phyloP scores from a whole-genome alignment of 192 early-diverging fungal genomes.

The Coemansia biformis region DNA sequence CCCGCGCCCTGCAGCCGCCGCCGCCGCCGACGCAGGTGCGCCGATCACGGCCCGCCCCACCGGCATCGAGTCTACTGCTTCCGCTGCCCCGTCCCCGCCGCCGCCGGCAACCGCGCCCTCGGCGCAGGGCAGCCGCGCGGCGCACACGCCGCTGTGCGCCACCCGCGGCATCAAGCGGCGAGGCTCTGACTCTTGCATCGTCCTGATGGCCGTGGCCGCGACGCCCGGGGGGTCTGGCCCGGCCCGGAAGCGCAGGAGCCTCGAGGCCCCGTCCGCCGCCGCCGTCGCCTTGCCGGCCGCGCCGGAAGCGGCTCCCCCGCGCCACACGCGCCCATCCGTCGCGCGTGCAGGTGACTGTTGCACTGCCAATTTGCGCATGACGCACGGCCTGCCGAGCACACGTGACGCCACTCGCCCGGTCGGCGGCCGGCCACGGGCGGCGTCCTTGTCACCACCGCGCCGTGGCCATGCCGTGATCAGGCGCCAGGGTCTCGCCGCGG shows the following conservation, averaged over 20 bases:
- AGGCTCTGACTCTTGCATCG: conserved; percentile 38
- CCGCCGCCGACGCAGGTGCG: not conserved
- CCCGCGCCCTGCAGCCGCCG: too few relatives aligned
- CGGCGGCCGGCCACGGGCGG: conserved; percentile 1
- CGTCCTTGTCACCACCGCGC: not conserved
- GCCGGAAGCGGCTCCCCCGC: conserved; percentile 1
- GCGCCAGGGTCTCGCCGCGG: too few relatives aligned
- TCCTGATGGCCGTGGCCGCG: conserved; percentile 25
- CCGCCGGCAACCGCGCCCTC: not conserved
- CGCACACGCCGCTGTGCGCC: not conserved
- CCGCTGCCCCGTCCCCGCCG: not conserved
- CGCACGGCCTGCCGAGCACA: conserved; percentile 7
- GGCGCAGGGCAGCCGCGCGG: conserved; percentile 1
- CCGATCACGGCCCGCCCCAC: conserved; percentile 1
- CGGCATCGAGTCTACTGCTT: not conserved
- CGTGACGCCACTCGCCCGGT: conserved; percentile 6
- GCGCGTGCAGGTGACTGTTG: conserved; percentile 1
- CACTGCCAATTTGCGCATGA: conserved; percentile 16
- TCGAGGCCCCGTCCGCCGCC: conserved; percentile 5
- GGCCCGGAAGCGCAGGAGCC: conserved; percentile 14
- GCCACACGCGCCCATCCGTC: conserved; percentile 1
- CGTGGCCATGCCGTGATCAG: too few relatives aligned
- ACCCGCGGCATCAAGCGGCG: conserved; percentile 41
- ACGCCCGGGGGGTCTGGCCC: not conserved
- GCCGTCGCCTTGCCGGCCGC: conserved; percentile 2